Conservation (phyloP, 1,139 yeast species). For the Yamadazyma buinensis region DNA sequence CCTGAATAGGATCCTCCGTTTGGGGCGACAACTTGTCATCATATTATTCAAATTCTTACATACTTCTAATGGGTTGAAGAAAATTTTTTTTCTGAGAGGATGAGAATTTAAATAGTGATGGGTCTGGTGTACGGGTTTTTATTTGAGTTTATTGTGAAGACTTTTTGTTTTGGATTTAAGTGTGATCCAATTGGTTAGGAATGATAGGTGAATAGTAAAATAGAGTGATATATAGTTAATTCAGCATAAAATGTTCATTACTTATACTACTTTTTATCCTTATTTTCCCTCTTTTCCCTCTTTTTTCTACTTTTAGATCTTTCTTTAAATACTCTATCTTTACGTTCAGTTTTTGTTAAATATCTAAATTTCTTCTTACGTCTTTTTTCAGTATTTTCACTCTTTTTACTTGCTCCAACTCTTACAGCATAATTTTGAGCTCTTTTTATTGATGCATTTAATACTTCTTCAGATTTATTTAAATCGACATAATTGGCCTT, state of each 20-base stretch:
- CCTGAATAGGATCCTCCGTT: conserved; percentile 57
- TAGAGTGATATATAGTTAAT: no score
- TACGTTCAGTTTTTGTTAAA: conserved; percentile 74
- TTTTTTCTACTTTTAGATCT: not conserved
- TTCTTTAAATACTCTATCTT: conserved; percentile 50
- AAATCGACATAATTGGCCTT: conserved; percentile 61
- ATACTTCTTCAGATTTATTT: conserved; percentile 53
- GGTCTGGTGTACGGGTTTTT: not conserved
- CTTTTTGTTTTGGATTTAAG: no score
- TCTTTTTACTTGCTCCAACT: conserved; percentile 48
- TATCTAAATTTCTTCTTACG: conserved; percentile 75
- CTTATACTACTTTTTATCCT: not conserved
- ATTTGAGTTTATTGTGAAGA: not conserved
- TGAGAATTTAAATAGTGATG: conserved; percentile 3
- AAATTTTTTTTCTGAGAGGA: conserved; percentile 1
- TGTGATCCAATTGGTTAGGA: no score
- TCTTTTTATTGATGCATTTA: conserved; percentile 60
- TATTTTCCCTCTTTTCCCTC: not conserved
- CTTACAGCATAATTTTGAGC: conserved; percentile 73
- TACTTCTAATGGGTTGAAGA: conserved; percentile 1
- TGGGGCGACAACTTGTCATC: conserved; percentile 59
- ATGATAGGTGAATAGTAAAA: no score
- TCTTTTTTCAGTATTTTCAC: conserved; percentile 34
- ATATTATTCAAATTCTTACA: conserved; percentile 12
- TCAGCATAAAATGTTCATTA: not conserved